Base-by-base conservation (phyloP, 2,329 filamentous ascomycete genomes). In the Raffaelea ambrosiae region DNA sequence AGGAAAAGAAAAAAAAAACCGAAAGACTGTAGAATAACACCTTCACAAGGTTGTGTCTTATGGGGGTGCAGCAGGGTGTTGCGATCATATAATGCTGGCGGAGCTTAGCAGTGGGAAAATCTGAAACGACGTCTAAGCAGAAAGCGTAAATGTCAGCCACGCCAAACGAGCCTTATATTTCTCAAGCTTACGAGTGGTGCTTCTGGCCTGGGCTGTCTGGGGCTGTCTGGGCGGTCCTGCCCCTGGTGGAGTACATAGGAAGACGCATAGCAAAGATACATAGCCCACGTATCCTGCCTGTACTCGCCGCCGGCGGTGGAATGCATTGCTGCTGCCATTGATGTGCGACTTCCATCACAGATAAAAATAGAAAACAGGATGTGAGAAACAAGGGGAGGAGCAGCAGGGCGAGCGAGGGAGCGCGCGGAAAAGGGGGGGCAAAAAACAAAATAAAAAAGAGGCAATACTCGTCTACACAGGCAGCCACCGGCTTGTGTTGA, bases 41-140 rank as follows among this genome's bases (percentile, higher is more conserved):
- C 13, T n/a, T 5, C 35, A 38, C 35, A 36, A 23, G 5, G 16
- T 40, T 13, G 22, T 21, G n/a, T 20, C 40, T 33, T 40, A 14
- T 36, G 26, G 44, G 43, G 35, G 44, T 47, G 38, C 42, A 50
- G 44, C 40, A 48, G 46, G 40, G 49, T 40, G 46, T 38, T 38
- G 49, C 40, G 49, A 51, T 51, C 47, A 47, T 41, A 44, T 50
- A 50, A 45, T 53, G 48, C 51, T 48, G 51, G 40, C 23, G 39
- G 52, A 48, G 47, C 36, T 44, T 47, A 43, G 48, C 22, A 51
- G 43, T 48, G 46, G 35, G 16, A 40, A 40, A 51, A 50, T 50
- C 44, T 55, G 53, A 55, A 55, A 55, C 53, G 48, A 42, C 45
- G 42, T 44, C 51, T 49, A 53, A 46, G 47, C 49, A 51, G 46